Conservation (phyloP, 805 yeast genomes). For the Zygotorulaspora danielsina region DNA sequence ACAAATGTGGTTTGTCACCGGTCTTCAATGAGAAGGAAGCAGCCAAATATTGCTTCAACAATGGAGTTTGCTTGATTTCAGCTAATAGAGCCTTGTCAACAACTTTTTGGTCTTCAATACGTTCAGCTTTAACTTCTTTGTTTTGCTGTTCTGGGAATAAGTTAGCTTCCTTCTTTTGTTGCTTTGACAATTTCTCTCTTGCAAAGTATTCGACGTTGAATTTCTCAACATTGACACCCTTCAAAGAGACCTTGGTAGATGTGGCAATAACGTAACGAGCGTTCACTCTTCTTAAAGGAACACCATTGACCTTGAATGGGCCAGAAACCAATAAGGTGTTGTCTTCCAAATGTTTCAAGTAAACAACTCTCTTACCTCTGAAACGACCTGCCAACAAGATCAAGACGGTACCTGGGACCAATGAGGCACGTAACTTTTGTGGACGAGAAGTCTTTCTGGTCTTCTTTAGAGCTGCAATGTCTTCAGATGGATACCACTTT, state of each 20-base stretch:
- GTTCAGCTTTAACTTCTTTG: conserved; percentile 87
- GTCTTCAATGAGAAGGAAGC: conserved; percentile 93
- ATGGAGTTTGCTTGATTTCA: conserved; percentile 95
- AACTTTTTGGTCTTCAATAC: conserved; percentile 93
- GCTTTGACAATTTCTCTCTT: conserved; percentile 82
- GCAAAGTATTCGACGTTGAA: conserved; percentile 94
- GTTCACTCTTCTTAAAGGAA: conserved; percentile 98
- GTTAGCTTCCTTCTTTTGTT: conserved; percentile 85
- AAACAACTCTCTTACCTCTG: conserved; percentile 99
- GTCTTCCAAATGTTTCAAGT: conserved; percentile 95
- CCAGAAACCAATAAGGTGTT: conserved; percentile 96
- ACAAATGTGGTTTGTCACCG: conserved; percentile 98
- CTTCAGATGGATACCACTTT: conserved; percentile 94
- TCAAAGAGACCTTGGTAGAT: conserved; percentile 82
- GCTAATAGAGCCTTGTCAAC: conserved; percentile 90
- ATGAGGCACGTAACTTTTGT: conserved; percentile 90
- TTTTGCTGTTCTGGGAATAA: conserved; percentile 78
- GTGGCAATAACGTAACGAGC: conserved; percentile 99
- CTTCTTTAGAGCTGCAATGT: conserved; percentile 80
- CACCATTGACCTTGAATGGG: conserved; percentile 99
- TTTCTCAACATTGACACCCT: conserved; percentile 79
- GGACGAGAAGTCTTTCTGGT: conserved; percentile 90
- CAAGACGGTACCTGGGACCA: conserved; percentile 97
- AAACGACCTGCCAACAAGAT: conserved; percentile 98
- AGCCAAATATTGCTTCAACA: conserved; percentile 93